Base-by-base conservation (phyloP, 2,329 filamentous ascomycete species). In the Verticillium longisporum region DNA sequence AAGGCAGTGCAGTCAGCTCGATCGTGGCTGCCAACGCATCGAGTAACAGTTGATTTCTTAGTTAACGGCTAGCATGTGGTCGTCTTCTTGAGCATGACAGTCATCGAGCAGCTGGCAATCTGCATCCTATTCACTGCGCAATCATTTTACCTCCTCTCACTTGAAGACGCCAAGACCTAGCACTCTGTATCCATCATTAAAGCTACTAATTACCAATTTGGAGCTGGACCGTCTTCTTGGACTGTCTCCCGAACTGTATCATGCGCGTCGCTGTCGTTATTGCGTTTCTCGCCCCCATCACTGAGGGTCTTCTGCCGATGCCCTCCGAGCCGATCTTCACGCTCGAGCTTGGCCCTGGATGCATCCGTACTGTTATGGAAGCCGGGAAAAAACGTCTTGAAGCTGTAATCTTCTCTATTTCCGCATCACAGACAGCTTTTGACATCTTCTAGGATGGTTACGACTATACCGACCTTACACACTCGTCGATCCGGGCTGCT, bases 381-480 rank as follows among this genome's bases (percentile, higher is more conserved):
- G 91, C 97, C 37, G 88, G 97, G 78, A 99, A 98, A 77, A 97
- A 93, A 92, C 87, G 88, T 74, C 78, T 98, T 65, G 88, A 90
- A 70, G 83, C 92, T 67, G 92, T 96, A 83, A 62, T 85, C 76
- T 13, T 50, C 3, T 10, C 10, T 15, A 18, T 9, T 21, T 53
- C 3, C 45, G 13, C 9, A 21, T 33, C 1, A 31, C 33, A 4
- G 4, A 45, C 37, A 4, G 9, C 36, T 13, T 6, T 5, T 18
- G 3, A 50, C 32, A 11, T 18, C 21, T 10, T n/a, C 6, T 45
- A 58, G 53, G 58, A 45, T 4, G 92, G 92, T 69, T 82, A 88
- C 66, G 90, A 88, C 70, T 98, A 98, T 81, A 96, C 98, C 83
- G 94, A 98, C 77, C 93, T 98, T 70, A 97, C 94, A 63, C 83